Base-by-base conservation (phyloP, 495 filamentous ascomycete species). In the Xylaria grammica region DNA sequence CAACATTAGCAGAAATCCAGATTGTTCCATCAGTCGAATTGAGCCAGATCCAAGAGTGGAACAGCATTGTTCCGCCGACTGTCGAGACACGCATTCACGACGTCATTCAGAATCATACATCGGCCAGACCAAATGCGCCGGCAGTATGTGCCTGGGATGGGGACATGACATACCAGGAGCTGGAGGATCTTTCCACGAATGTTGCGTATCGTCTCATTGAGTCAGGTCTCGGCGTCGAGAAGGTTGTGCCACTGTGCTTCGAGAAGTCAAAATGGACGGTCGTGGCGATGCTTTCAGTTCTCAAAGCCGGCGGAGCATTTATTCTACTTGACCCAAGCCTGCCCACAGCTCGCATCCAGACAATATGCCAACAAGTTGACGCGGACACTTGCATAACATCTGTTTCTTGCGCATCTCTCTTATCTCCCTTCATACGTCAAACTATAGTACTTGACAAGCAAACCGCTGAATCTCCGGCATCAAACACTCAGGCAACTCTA, bases 131-230 rank as follows among this genome's bases (percentile, higher is more conserved):
- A 5, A 53, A 53, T 30, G 71, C 68, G 17, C 54, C 67, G 1
- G 78, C 78, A 20, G 71, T 81, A 36, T 52, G 69, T 34, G 76
- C 76, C 0, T 89, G 87, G 86, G 87, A 90, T 76, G 87, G 86
- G n/a, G 75, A 61, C 27, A 73, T 89, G 59, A 86, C 85, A 0
- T 90, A 83, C 67, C 65, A 62, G 24, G 79, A 89, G 48, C 70
- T 90, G 34, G 80, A 86, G 22, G 40, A 64, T 0, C 66, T 82
- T 26, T 80, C 85, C 64, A 77, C 64, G 69, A 74, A 69, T 19
- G 65, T 90, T 26, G 85, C 85, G 1, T 74, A 78, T 45, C 72
- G 68, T 24, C 78, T 83, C 10, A 26, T 71, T 11, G 65, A 67
- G 15, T 29, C 55, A 24, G 85, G 85, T 29, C 77, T 88, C 48